Percentiles rank a stretch among this genome's conserved stretches.
Evolutionary conservation across 2,329 filamentous ascomycete species (phyloP).

Genomic region (Beauveria medogensis): DNA sequence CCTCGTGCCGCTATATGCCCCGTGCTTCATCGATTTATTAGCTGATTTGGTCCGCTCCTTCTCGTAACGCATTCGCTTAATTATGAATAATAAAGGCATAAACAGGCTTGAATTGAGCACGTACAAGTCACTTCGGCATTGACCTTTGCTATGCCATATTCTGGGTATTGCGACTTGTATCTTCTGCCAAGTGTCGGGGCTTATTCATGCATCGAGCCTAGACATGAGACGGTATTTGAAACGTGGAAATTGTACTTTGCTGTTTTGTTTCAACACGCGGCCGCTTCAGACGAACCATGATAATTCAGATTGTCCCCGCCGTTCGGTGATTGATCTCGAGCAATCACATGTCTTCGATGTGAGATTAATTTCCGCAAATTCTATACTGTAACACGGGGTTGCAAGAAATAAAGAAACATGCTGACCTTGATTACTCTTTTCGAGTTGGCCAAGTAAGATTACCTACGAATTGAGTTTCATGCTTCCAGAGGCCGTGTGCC

Average conservation of each 20-base stretch:
- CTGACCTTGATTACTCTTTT: too few species aligned
- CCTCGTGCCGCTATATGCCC: background rate
- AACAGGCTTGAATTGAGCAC: background rate
- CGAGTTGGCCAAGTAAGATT: too few species aligned
- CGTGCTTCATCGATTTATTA: background rate
- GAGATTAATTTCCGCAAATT: too few species aligned
- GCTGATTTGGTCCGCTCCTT: background rate
- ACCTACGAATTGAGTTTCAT: too few species aligned
- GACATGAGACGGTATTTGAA: slow-evolving; percentile 6
- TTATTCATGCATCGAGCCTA: background rate
- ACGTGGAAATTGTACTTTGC: background rate
- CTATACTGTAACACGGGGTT: too few species aligned
- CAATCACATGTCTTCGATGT: too few species aligned
- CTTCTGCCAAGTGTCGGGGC: background rate
- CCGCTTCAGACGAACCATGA: background rate
- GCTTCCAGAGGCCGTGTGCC: too few species aligned
- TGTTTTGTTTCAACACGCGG: background rate
- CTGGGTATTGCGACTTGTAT: background rate
- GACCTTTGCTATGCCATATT: background rate
- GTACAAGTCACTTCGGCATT: background rate
- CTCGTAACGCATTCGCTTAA: background rate
- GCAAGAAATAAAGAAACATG: too few species aligned
- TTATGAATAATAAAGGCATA: background rate
- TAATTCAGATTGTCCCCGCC: background rate
- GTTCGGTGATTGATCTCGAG: background rate